Percentiles rank a stretch among this genome's conserved stretches.
Conservation (phyloP, 2,329 filamentous ascomycete genomes). For the Domatiomyces globalis region DNA sequence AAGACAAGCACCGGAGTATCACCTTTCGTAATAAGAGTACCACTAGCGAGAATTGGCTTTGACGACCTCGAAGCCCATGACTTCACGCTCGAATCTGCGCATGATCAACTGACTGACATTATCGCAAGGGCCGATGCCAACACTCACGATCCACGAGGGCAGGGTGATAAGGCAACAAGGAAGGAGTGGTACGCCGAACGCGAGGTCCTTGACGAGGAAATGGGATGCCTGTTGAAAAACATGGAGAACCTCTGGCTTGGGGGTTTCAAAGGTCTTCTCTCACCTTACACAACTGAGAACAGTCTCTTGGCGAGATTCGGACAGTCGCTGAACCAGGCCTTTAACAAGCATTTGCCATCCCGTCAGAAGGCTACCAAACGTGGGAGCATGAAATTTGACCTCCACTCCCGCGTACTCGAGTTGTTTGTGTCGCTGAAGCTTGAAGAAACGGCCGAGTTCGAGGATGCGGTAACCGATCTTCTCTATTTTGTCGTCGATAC, state of each 20-base stretch:
- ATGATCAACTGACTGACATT: conserved; percentile 66
- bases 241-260: conserved; percentile 91
- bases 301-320: conserved; percentile 62
- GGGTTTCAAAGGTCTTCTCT: conserved; percentile 89
- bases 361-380: conserved; percentile 44
- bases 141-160: conserved; percentile 57
- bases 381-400: conserved; percentile 29
- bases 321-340: conserved; percentile 58
- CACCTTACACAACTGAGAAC: conserved; percentile 50
- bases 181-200: conserved; percentile 82
- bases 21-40: conserved; percentile 77
- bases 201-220: conserved; percentile 60
- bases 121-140: conserved; percentile 69
- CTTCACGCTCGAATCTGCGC: conserved; percentile 72
- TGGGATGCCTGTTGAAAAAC: conserved; percentile 65
- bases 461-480: conserved; percentile 80
- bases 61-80: conserved; percentile 66
- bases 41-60: conserved; percentile 66
- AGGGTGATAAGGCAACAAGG: conserved; percentile 48
- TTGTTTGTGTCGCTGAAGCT: conserved; percentile 78
- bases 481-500: conserved; percentile 95
- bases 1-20: conserved; percentile 60
- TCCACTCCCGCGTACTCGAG: conserved; percentile 61
- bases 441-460: conserved; percentile 54
- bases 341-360: conserved; percentile 77